These are phyloP conservation scores for Solioccasus polychromus DNA, from an alignment of 768 basidiomycete genomes.

Conservation along the genomic window DNA sequence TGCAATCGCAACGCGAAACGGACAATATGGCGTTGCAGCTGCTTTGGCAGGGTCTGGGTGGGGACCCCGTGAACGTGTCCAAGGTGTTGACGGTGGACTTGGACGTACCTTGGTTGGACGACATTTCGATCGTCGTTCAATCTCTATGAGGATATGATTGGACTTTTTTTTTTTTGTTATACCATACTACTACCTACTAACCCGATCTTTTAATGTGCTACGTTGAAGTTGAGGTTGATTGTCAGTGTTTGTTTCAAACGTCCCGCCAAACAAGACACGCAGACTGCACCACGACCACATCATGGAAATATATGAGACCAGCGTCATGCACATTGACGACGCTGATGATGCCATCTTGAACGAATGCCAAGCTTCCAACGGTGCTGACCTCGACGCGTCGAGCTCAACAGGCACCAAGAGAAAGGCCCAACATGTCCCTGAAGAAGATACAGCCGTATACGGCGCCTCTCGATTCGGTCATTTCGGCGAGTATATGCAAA, in stretches of 20 bases:
- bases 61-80: slow-evolving; percentile 52
- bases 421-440: slow-evolving; percentile 14
- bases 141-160: slow-evolving; percentile 30
- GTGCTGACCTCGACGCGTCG: slow-evolving; percentile 5
- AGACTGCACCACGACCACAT: too few relatives aligned
- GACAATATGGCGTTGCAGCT: slow-evolving; percentile 56
- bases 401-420: slow-evolving; percentile 13
- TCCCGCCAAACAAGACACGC: too few relatives aligned
- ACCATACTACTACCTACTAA: too few relatives aligned
- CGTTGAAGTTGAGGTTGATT: too few relatives aligned
- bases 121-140: slow-evolving; percentile 64
- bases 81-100: slow-evolving; percentile 61
- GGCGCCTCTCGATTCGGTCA: slow-evolving; percentile 79
- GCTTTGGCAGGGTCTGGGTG: slow-evolving; percentile 55
- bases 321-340: slow-evolving; percentile 8
- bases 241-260: too few relatives aligned
- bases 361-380: too few relatives aligned
- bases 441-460: slow-evolving; percentile 53
- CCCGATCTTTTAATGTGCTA: too few relatives aligned
- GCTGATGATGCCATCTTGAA: slow-evolving; percentile 24
- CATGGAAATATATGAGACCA: slow-evolving; percentile 25
- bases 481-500: slow-evolving; percentile 84
- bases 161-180: too few relatives aligned
- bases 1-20: slow-evolving; percentile 37
- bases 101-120: slow-evolving; percentile 66